phyloP scores from a whole-genome alignment of 768 basidiomycete genomes.

The Pleurotus eryngii region DNA sequence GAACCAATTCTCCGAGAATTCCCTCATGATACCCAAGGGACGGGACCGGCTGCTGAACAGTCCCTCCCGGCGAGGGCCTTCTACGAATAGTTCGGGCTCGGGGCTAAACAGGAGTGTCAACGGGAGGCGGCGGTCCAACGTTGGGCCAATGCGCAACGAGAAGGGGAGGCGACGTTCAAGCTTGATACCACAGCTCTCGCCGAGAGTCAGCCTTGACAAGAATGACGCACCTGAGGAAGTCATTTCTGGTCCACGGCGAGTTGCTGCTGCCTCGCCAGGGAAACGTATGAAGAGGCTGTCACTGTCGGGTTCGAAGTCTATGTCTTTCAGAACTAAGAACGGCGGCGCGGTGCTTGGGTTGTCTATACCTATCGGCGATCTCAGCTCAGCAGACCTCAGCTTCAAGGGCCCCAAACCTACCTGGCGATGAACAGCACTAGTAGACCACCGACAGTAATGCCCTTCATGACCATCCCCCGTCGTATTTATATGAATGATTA shows the following conservation, averaged over 20 bases:
- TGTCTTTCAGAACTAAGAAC: slow-evolving; percentile 5
- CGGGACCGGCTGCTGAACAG: slow-evolving; percentile 37
- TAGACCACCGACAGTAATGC: slow-evolving; percentile 9
- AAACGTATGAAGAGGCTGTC: slow-evolving; percentile 61
- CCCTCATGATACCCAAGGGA: slow-evolving; percentile 36
- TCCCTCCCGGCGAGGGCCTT: slow-evolving; percentile 47
- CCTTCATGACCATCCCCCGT: slow-evolving; percentile 1
- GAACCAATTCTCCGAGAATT: slow-evolving; percentile 40
- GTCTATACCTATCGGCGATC: slow-evolving; percentile 31
- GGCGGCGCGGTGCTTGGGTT: slow-evolving; percentile 23
- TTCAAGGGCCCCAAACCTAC: slow-evolving; percentile 47
- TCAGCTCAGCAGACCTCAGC: slow-evolving; percentile 44
- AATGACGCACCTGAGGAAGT: slow-evolving; percentile 17
- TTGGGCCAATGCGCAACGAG: slow-evolving; percentile 74
- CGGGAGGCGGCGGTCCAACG: slow-evolving; percentile 63
- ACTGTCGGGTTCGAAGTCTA: slow-evolving; percentile 39
- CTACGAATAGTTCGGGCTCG: slow-evolving; percentile 19
- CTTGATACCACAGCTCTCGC: slow-evolving; percentile 68
- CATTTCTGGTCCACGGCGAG: slow-evolving; percentile 25
- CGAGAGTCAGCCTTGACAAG: slow-evolving; percentile 34
- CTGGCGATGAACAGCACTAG: slow-evolving; percentile 46
- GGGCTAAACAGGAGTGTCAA: slow-evolving; percentile 27
- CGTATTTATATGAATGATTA: slow-evolving; percentile 9
- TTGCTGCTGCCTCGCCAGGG: slow-evolving; percentile 49
- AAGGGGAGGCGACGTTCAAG: slow-evolving; percentile 75